Percentiles rank a stretch among this genome's conserved stretches.
phyloP scores from a whole-genome alignment of 352 stramenopile species.

The Phytophthora megakarya region DNA sequence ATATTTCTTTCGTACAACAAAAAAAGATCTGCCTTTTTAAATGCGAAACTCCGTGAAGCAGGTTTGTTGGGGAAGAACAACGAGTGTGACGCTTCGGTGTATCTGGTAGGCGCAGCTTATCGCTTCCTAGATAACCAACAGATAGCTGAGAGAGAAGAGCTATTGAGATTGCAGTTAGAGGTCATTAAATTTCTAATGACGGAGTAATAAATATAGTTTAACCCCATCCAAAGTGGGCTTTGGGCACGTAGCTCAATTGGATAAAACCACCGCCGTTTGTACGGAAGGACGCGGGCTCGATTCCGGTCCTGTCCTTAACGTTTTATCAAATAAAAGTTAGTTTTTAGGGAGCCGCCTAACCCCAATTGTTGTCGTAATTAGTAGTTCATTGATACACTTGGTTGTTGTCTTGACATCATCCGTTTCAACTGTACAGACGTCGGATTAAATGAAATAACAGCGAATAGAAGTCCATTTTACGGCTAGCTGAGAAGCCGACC shows the following conservation, averaged over 20 bases:
- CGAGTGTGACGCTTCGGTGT: not conserved
- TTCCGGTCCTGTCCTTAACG: too few relatives aligned
- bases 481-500: too few relatives aligned
- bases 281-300: not conserved
- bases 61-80: not conserved
- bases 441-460: too few relatives aligned
- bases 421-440: too few relatives aligned
- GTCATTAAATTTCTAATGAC: not conserved
- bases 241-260: conserved; percentile 1
- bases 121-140: not conserved
- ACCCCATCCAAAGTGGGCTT: not conserved
- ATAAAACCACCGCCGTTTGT: not conserved
- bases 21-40: too few relatives aligned
- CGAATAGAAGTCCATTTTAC: too few relatives aligned
- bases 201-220: not conserved
- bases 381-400: too few relatives aligned
- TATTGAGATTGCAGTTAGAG: not conserved
- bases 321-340: too few relatives aligned
- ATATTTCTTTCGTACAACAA: too few relatives aligned
- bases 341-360: too few relatives aligned
- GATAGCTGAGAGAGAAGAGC: not conserved
- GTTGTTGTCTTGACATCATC: too few relatives aligned
- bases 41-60: not conserved
- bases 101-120: not conserved
- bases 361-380: too few relatives aligned